Base-by-base conservation (phyloP, 257 asterid genomes). In the Salvia hispanica region DNA sequence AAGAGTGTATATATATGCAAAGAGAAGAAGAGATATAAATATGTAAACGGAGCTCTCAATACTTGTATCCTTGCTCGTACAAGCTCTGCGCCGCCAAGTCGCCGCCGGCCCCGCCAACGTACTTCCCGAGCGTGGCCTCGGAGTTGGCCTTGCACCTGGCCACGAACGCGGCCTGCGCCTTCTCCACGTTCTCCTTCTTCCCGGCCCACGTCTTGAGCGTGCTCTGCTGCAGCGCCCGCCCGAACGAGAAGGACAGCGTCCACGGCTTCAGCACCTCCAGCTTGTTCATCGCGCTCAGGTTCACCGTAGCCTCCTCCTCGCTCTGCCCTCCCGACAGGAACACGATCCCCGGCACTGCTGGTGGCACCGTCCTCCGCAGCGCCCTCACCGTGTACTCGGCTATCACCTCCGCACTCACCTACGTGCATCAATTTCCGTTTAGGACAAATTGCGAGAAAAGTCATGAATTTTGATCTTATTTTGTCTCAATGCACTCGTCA, bases 261-360 rank as follows among this genome's bases (percentile, higher is more conserved):
- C 97, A 90, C 6, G 97, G 97, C 73, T 90, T 90, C 67, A 81
- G 3, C 72, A 74, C 92, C 1, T 72, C 82, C 82, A 86, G 43
- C 64, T 84, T 86, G 83, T 90, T 90, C 96, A 88, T 90, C 0
- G 95, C 96, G 16, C 77, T 75, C 62, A 90, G 68, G 40, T 90
- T 90, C 40, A 74, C 76, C 0, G 97, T 88, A 11, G 95, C 97
- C 77, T 90, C 88, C 67, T 88, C 96, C 78, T 88, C 97, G 46
- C 97, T 90, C 59, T 90, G 96, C 71, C 97, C 97, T 2, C 97
- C 97, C 0, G 97, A 90, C 46, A 90, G 58, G 70, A 90, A 90
- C 80, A 90, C 96, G 4, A 90, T 50, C 50, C 96, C 95, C 0
- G 96, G 97, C 64, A 90, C 97, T n/a, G 91, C 97, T 7, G 96